phyloP scores from a whole-genome alignment of 129 eudicot species.

The Arctium minus region DNA sequence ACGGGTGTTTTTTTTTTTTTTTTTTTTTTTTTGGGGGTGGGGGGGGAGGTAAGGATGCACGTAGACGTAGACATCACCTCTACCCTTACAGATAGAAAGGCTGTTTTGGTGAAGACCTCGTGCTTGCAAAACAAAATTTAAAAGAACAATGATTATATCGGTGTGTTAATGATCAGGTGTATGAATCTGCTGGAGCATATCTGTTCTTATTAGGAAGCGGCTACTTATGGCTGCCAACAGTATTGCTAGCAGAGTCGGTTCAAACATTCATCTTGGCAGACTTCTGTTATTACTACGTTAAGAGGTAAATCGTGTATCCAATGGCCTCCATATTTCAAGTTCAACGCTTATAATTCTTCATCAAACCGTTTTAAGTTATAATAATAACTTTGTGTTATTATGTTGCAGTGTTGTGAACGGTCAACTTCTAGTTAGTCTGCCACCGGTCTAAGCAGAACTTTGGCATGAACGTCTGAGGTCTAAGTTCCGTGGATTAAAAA shows the following conservation, averaged over 20 bases:
- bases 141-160: background rate
- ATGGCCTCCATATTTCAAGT: no score
- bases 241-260: slow-evolving; percentile 62
- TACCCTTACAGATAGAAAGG: background rate
- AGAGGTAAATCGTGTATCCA: slow-evolving; percentile 42
- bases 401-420: slow-evolving; percentile 66
- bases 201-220: slow-evolving; percentile 63
- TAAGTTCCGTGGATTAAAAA: background rate
- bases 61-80: no score
- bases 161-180: slow-evolving; percentile 45
- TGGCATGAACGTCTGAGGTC: slow-evolving; percentile 11
- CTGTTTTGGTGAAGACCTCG: no score
- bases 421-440: slow-evolving; percentile 55
- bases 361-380: background rate
- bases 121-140: no score
- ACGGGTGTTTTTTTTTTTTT: no score
- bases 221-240: slow-evolving; percentile 64
- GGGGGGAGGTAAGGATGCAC: no score
- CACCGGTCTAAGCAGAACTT: slow-evolving; percentile 42
- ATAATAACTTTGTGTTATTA: background rate
- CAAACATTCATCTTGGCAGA: slow-evolving; percentile 94
- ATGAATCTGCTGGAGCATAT: slow-evolving; percentile 67
- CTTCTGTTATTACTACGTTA: slow-evolving; percentile 86
- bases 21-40: no score
- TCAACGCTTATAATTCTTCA: background rate